phyloP scores from a whole-genome alignment of 2,329 filamentous ascomycete species.

The Phoma sp. region DNA sequence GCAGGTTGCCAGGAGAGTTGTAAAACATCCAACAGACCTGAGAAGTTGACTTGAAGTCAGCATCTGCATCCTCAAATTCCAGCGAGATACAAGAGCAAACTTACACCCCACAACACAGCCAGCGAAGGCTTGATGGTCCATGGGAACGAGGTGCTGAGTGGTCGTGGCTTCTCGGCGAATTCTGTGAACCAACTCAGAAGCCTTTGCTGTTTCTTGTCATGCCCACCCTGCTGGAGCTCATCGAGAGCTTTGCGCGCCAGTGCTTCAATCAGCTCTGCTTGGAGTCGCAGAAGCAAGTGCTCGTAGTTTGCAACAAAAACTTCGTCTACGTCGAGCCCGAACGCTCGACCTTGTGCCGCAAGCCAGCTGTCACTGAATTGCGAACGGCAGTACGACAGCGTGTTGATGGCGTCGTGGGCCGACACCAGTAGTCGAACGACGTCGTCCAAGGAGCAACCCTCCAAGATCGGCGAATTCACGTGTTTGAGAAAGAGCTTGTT shows the following conservation, averaged over 20 bases:
- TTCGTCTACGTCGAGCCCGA: slow-evolving; percentile 43
- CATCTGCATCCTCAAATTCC: not conserved
- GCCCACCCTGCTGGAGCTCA: slow-evolving; percentile 33
- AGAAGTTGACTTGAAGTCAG: not conserved
- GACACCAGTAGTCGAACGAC: slow-evolving; percentile 35
- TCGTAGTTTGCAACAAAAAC: slow-evolving; percentile 52
- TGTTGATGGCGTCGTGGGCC: slow-evolving; percentile 42
- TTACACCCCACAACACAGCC: slow-evolving; percentile 52
- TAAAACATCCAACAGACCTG: slow-evolving; percentile 51
- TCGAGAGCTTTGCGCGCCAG: slow-evolving; percentile 37
- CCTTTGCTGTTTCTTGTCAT: slow-evolving; percentile 44
- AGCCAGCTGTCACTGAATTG: slow-evolving; percentile 43
- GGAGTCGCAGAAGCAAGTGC: slow-evolving; percentile 50
- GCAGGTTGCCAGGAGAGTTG: slow-evolving; percentile 16
- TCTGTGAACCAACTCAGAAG: slow-evolving; percentile 50
- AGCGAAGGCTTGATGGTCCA: slow-evolving; percentile 54
- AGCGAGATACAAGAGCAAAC: not conserved
- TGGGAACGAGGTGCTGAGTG: slow-evolving; percentile 49
- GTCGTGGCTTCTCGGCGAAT: slow-evolving; percentile 48
- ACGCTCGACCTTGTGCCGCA: slow-evolving; percentile 35
- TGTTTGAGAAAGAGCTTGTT: slow-evolving; percentile 47
- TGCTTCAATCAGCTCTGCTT: slow-evolving; percentile 42
- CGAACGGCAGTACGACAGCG: slow-evolving; percentile 33
- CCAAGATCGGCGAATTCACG: slow-evolving; percentile 34
- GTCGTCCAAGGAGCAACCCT: slow-evolving; percentile 38